These are phyloP conservation scores for Climacium dendroides DNA, from an alignment of 225 moss, liverwort and hornwort species.

Conservation along the genomic window DNA sequence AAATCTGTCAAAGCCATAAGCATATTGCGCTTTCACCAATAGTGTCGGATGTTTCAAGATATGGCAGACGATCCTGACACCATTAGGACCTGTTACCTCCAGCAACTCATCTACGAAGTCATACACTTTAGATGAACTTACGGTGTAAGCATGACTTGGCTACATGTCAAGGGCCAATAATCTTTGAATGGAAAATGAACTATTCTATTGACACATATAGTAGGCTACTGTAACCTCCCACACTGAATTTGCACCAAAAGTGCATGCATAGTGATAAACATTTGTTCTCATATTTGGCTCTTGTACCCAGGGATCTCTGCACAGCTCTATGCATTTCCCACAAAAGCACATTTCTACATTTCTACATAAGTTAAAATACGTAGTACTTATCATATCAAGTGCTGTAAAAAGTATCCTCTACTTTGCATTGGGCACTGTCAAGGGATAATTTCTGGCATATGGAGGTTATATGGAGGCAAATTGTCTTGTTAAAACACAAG, in stretches of 20 bases:
- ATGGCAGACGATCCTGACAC: background rate
- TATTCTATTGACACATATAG: background rate
- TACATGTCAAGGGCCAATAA: background rate
- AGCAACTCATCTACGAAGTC: background rate
- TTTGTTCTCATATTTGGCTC: background rate
- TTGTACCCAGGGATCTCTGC: background rate
- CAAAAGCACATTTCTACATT: background rate
- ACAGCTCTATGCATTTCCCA: background rate
- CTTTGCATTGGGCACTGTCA: background rate
- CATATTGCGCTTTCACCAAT: background rate
- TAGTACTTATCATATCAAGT: too few relatives aligned
- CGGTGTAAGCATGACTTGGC: background rate
- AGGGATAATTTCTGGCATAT: background rate
- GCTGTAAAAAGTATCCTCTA: background rate
- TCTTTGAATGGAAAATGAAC: background rate
- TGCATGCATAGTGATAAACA: background rate
- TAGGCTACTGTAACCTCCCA: background rate
- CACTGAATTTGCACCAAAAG: background rate
- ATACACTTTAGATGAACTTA: background rate
- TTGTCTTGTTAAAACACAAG: background rate
- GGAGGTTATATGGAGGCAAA: background rate
- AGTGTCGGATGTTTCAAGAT: background rate
- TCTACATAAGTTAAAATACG: background rate
- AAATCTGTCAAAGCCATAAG: background rate
- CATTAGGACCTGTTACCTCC: background rate